phyloP scores from a whole-genome alignment of 441 rosid species.

The Flueggea neowawraea region DNA sequence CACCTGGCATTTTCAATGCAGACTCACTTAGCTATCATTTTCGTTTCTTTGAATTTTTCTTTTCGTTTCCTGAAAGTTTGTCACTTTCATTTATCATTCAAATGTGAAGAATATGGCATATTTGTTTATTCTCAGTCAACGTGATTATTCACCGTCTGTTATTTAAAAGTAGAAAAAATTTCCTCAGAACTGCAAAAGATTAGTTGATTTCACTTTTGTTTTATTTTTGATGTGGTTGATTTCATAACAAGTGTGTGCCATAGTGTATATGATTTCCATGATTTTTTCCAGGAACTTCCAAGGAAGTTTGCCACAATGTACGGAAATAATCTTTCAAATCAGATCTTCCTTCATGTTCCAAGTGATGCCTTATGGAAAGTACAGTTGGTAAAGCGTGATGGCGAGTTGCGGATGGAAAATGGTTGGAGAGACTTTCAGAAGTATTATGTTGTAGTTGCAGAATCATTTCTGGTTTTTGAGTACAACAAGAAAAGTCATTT shows the following conservation, averaged over 20 bases:
- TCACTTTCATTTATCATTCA: too few species aligned
- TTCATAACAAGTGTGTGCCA: not conserved
- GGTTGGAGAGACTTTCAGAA: slow-evolving; percentile 45
- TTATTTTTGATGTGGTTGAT: not conserved
- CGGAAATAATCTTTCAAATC: slow-evolving; percentile 1
- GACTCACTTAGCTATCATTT: too few species aligned
- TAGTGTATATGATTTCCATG: too few species aligned
- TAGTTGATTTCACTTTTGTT: too few species aligned
- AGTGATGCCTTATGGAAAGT: slow-evolving; percentile 20
- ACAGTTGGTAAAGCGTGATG: slow-evolving; percentile 11
- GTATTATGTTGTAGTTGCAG: slow-evolving; percentile 21
- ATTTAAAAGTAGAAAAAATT: too few species aligned
- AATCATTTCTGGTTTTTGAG: slow-evolving; percentile 28
- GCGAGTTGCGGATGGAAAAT: slow-evolving; percentile 31
- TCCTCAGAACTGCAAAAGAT: too few species aligned
- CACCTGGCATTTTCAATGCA: too few species aligned
- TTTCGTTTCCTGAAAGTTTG: too few species aligned
- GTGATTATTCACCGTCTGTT: too few species aligned
- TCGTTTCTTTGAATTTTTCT: too few species aligned
- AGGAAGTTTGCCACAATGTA: slow-evolving; percentile 4
- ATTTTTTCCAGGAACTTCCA: not conserved
- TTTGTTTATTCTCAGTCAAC: too few species aligned
- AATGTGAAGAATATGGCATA: too few species aligned
- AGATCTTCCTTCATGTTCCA: not conserved
- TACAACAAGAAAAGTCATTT: slow-evolving; percentile 23